Conservation (phyloP, 208 protist species). For the Naegleria lovaniensis region DNA sequence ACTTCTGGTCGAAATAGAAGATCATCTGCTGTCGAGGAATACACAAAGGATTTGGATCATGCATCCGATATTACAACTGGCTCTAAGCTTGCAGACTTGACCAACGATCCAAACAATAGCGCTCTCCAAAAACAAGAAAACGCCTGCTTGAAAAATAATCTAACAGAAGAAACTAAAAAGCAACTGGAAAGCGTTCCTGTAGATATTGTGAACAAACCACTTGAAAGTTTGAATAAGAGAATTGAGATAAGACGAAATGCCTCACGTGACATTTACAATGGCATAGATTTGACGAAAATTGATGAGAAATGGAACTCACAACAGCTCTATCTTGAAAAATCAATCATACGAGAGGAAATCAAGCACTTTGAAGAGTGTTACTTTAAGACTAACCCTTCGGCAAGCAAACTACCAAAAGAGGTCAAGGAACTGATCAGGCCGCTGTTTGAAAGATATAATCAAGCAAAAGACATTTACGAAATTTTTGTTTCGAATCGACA, state of each 20-base stretch:
- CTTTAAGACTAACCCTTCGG: not conserved
- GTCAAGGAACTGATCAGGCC: not conserved
- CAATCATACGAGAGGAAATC: not conserved
- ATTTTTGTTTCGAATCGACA: not conserved
- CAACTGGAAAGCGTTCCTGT: not conserved
- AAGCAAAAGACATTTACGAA: not conserved
- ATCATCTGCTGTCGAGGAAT: not conserved
- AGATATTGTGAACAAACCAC: not conserved
- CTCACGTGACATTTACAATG: not conserved
- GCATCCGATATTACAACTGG: not conserved
- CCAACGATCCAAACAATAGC: not conserved
- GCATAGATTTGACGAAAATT: not conserved
- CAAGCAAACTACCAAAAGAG: not conserved
- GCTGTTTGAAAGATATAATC: not conserved
- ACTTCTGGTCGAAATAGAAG: not conserved
- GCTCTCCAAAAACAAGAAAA: not conserved
- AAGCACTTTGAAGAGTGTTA: not conserved
- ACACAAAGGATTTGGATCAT: not conserved
- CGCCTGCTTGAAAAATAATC: too few species aligned
- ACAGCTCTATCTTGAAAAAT: not conserved
- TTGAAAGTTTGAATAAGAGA: not conserved
- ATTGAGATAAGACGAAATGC: not conserved
- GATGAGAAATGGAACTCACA: not conserved
- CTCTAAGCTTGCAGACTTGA: not conserved
- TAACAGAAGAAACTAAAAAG: not conserved